phyloP scores from a whole-genome alignment of 495 filamentous ascomycete genomes.

The Aspergillus incahuasiensis region DNA sequence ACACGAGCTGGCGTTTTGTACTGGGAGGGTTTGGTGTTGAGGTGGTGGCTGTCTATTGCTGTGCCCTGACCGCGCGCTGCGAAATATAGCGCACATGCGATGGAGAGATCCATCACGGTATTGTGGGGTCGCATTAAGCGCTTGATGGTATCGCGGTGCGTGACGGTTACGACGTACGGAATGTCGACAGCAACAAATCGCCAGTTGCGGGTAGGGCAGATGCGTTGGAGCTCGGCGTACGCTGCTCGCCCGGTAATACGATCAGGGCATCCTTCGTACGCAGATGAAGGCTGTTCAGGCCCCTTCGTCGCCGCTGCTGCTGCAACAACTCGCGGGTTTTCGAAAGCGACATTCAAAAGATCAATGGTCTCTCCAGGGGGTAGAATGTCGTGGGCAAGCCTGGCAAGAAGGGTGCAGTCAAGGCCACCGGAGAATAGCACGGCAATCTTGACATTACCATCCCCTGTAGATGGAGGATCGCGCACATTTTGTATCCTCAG shows the following conservation, averaged over 20 bases:
- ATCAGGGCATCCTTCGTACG: constrained; percentile 85
- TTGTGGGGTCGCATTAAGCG: constrained; percentile 86
- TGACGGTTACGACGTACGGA: constrained; percentile 67
- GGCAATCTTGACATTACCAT: constrained; percentile 54
- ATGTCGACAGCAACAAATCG: constrained; percentile 80
- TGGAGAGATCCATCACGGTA: constrained; percentile 99
- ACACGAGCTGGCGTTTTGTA: constrained; percentile 75
- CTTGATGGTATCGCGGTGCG: constrained; percentile 64
- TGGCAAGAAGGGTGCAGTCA: constrained; percentile 85
- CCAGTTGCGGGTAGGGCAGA: constrained; percentile 73
- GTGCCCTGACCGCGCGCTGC: constrained; percentile 72
- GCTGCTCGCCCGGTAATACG: constrained; percentile 77
- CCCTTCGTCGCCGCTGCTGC: constrained; percentile 33
- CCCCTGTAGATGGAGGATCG: constrained; percentile 36
- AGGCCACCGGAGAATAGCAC: constrained; percentile 93
- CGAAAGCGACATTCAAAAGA: constrained; percentile 92
- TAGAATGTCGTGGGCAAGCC: constrained; percentile 75
- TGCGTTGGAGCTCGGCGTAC: constrained; percentile 61
- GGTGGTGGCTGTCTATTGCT: constrained; percentile 8
- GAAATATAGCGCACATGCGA: constrained; percentile 88
- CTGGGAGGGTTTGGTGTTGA: constrained; percentile 10
- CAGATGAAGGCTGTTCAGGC: constrained; percentile 23
- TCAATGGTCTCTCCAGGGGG: constrained; percentile 67
- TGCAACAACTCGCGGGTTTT: constrained; percentile 74
- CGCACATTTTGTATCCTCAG: constrained; percentile 67